These are phyloP conservation scores for Leccinum imitatum DNA, from an alignment of 768 basidiomycete species.

Conservation along the genomic window DNA sequence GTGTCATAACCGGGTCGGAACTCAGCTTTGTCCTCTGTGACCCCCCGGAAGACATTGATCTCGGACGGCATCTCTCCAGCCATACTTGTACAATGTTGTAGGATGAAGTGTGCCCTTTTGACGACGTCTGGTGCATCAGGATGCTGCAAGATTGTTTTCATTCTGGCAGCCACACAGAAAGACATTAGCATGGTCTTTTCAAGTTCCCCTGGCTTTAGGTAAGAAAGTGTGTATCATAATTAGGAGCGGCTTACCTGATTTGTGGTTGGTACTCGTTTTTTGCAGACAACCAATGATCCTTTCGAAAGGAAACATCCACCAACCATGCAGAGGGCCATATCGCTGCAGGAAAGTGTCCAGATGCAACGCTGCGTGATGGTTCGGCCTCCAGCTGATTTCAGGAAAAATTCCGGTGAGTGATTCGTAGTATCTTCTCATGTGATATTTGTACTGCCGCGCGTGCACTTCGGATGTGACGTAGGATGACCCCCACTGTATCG, in stretches of 20 bases:
- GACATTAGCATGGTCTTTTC: conserved; percentile 6
- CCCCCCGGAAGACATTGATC: no score
- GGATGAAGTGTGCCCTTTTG: neutral
- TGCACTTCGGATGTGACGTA: conserved; percentile 19
- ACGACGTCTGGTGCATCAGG: neutral
- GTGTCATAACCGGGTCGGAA: no score
- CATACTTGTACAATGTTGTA: neutral
- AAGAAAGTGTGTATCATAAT: neutral
- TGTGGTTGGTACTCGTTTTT: conserved; percentile 11
- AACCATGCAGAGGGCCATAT: conserved; percentile 35
- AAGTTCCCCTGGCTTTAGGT: conserved; percentile 1
- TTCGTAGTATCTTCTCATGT: conserved; percentile 30
- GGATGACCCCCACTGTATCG: conserved; percentile 24
- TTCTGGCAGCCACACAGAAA: neutral
- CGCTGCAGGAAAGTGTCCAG: conserved; percentile 21
- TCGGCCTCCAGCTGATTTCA: conserved; percentile 19
- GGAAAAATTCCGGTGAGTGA: conserved; percentile 21
- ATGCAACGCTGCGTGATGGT: conserved; percentile 37
- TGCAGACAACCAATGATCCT: conserved; percentile 28
- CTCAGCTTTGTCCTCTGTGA: no score
- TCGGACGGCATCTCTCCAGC: no score
- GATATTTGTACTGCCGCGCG: conserved; percentile 12
- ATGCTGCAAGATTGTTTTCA: neutral
- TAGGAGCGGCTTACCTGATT: neutral
- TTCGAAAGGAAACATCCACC: conserved; percentile 38